Conservation (phyloP, 225 moss, liverwort and hornwort species). For the Sphagnum contortum region DNA sequence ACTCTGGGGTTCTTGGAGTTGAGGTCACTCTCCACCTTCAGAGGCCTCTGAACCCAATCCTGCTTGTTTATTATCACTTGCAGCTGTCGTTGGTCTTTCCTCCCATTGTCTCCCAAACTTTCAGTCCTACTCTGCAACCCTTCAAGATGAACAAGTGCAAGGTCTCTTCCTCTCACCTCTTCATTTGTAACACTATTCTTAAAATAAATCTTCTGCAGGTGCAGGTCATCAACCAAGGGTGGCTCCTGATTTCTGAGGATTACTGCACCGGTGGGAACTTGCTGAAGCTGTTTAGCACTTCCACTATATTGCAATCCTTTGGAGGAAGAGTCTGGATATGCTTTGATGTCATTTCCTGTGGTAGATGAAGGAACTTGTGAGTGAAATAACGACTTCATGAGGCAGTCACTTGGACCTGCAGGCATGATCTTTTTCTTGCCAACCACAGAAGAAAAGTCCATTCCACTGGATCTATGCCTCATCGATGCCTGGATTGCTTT, state of each 20-base stretch:
- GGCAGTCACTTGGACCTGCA: too few relatives aligned
- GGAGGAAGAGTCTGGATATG: too few relatives aligned
- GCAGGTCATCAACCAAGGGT: slow-evolving; percentile 18
- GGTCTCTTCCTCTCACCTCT: slow-evolving; percentile 10
- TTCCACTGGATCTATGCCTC: slow-evolving; percentile 27
- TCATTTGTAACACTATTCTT: slow-evolving; percentile 13
- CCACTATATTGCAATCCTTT: too few relatives aligned
- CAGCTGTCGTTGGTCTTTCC: slow-evolving; percentile 13
- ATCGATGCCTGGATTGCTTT: slow-evolving; percentile 43
- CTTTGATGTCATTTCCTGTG: too few relatives aligned
- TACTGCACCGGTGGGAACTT: slow-evolving; percentile 4
- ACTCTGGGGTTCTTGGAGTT: slow-evolving; percentile 15
- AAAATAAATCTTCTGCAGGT: slow-evolving; percentile 16
- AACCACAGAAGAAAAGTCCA: slow-evolving; percentile 6
- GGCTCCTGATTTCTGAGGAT: slow-evolving; percentile 14
- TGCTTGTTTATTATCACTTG: slow-evolving; percentile 9
- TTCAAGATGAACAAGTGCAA: slow-evolving; percentile 4
- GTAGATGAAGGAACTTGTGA: too few relatives aligned
- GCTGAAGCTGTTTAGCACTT: too few relatives aligned
- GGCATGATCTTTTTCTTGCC: too few relatives aligned
- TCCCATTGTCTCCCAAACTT: slow-evolving; percentile 15
- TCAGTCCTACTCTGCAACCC: slow-evolving; percentile 7
- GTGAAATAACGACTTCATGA: too few relatives aligned
- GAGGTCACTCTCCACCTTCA: slow-evolving; percentile 5
- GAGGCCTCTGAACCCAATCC: slow-evolving; percentile 10